These are phyloP conservation scores for Fusarium sublunatum DNA, from an alignment of 2,329 filamentous ascomycete species.

Conservation along the genomic window DNA sequence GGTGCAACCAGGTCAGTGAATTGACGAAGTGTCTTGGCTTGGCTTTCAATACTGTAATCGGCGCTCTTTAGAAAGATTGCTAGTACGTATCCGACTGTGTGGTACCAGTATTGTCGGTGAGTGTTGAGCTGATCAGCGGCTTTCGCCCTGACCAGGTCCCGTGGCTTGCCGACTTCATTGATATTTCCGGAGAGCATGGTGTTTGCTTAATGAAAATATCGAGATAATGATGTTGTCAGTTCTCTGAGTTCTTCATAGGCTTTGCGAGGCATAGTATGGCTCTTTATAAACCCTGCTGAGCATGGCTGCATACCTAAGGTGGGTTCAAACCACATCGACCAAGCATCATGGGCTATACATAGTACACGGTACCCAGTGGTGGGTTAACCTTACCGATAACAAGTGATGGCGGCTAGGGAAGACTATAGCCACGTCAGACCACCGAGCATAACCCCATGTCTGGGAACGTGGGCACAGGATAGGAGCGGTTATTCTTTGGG, in stretches of 20 bases:
- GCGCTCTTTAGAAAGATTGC: not conserved
- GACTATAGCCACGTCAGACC: too few species aligned
- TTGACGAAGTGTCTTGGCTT: slow-evolving; percentile 2
- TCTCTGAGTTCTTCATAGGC: too few species aligned
- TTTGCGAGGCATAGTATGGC: not conserved
- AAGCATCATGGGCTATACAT: not conserved
- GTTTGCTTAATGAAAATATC: not conserved
- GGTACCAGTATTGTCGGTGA: slow-evolving; percentile 11
- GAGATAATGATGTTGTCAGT: not conserved
- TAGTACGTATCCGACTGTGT: not conserved
- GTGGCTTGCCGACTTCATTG: not conserved
- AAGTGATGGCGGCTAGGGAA: too few species aligned
- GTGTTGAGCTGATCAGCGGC: not conserved
- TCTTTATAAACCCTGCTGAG: not conserved
- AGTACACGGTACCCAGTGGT: too few species aligned
- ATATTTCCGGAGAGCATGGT: too few species aligned
- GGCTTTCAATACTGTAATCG: not conserved
- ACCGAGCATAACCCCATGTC: too few species aligned
- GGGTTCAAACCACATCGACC: too few species aligned
- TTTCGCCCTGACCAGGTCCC: not conserved
- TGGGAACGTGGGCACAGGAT: too few species aligned
- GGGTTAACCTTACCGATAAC: too few species aligned
- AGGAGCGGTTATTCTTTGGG: too few species aligned
- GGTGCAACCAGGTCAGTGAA: slow-evolving; percentile 9
- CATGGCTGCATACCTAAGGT: not conserved